Evolutionary conservation across 1,284 basidiomycete genomes (phyloP).

Genomic region (Xerocomus cyaneibrunnescens): DNA sequence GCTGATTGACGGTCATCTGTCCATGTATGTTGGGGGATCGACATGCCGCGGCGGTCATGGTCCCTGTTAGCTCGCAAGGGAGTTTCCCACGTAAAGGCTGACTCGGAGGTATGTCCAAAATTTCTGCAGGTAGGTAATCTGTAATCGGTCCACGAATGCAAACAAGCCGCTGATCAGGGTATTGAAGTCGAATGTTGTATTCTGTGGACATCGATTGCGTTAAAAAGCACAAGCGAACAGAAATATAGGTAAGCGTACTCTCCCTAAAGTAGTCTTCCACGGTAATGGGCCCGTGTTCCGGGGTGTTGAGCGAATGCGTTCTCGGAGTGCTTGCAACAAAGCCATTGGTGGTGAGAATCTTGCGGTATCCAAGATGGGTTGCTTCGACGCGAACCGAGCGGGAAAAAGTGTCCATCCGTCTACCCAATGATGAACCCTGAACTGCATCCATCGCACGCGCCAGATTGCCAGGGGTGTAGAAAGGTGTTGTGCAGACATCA

Average conservation of each 20-base stretch:
- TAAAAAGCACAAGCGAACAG: not conserved
- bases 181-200: constrained; percentile 53
- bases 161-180: constrained; percentile 61
- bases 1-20: constrained; percentile 54
- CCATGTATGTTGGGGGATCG: constrained; percentile 73
- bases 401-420: constrained; percentile 54
- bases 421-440: constrained; percentile 51
- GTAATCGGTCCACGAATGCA: constrained; percentile 65
- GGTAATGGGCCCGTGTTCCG: constrained; percentile 51
- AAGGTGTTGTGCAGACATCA: constrained; percentile 79
- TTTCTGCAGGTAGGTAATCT: constrained; percentile 63
- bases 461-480: constrained; percentile 66
- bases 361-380: constrained; percentile 64
- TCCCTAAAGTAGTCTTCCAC: constrained; percentile 66
- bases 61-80: constrained; percentile 67
- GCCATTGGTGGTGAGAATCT: constrained; percentile 62
- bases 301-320: constrained; percentile 56
- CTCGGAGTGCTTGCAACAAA: constrained; percentile 49
- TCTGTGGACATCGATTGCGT: constrained; percentile 42
- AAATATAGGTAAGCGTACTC: constrained; percentile 46
- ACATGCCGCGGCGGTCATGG: constrained; percentile 71
- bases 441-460: constrained; percentile 59
- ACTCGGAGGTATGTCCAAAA: constrained; percentile 71
- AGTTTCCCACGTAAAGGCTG: constrained; percentile 73
- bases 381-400: constrained; percentile 62